phyloP scores from a whole-genome alignment of 2,329 filamentous ascomycete genomes.

The Cladosporium sp. region DNA sequence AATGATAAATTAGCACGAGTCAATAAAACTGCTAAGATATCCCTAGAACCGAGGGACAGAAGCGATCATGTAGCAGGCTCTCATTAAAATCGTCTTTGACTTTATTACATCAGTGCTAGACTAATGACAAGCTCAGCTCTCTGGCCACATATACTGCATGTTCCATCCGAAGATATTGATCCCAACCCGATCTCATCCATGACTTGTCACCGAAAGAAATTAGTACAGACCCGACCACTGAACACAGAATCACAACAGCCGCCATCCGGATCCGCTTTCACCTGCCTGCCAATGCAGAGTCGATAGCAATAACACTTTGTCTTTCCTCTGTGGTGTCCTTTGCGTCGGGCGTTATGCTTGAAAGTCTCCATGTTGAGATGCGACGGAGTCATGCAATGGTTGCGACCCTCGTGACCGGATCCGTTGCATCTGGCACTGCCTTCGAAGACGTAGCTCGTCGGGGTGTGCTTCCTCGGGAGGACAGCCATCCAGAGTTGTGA shows the following conservation, averaged over 20 bases:
- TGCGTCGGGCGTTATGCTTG: slow-evolving; percentile 2
- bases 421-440: slow-evolving; percentile 8
- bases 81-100: no score
- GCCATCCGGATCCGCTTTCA: not conserved
- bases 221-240: not conserved
- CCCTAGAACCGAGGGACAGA: no score
- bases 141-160: no score
- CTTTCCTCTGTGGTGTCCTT: not conserved
- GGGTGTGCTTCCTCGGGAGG: not conserved
- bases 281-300: not conserved
- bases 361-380: slow-evolving; percentile 5
- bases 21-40: no score
- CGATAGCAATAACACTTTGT: not conserved
- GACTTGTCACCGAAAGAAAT: not conserved
- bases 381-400: slow-evolving; percentile 5
- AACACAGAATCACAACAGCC: not conserved
- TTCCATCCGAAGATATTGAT: not conserved
- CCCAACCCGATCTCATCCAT: not conserved
- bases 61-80: no score
- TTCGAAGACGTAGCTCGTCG: not conserved
- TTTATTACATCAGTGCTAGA: no score
- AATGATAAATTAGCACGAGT: no score
- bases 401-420: not conserved
- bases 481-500: slow-evolving; percentile 5
- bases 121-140: no score